phyloP scores from a whole-genome alignment of 129 eudicot species.

The Flaveria trinervia region DNA sequence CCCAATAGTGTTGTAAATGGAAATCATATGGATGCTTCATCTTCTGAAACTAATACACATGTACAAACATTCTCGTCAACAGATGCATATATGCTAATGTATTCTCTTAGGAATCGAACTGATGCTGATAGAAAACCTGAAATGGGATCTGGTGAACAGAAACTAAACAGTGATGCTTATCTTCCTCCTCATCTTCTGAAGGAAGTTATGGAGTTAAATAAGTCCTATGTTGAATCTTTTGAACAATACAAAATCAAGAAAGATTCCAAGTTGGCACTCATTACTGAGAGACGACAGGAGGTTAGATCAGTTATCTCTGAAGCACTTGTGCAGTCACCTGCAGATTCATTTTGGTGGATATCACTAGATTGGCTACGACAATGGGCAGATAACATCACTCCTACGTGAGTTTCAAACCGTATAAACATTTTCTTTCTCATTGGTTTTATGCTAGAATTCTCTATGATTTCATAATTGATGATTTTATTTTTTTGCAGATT shows the following conservation, averaged over 20 bases:
- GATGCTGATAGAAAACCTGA: conserved; percentile 29
- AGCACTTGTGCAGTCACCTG: conserved; percentile 69
- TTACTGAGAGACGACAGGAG: conserved; percentile 77
- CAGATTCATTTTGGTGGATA: conserved; percentile 75
- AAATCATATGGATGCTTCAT: conserved; percentile 38
- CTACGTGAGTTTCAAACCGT: conserved; percentile 49
- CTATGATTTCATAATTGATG: background rate
- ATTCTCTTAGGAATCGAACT: conserved; percentile 56
- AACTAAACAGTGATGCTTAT: conserved; percentile 34
- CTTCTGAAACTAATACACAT: conserved; percentile 34
- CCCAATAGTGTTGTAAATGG: conserved; percentile 43
- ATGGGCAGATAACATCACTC: conserved; percentile 76
- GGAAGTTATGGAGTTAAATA: conserved; percentile 57
- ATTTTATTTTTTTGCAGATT: conserved; percentile 48
- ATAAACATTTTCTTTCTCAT: conserved; percentile 10
- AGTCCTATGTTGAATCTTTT: conserved; percentile 55
- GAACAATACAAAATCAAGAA: conserved; percentile 62
- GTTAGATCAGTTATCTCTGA: conserved; percentile 81
- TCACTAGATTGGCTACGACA: conserved; percentile 93
- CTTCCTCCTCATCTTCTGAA: conserved; percentile 80
- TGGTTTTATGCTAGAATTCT: conserved; percentile 7
- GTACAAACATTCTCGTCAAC: conserved; percentile 68
- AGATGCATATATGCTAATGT: conserved; percentile 98
- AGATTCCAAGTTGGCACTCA: conserved; percentile 52
- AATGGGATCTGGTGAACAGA: conserved; percentile 35